Percentiles rank a stretch among this genome's conserved stretches.
These are phyloP conservation scores for Leccinum pachyderme DNA, from an alignment of 1,284 basidiomycete genomes.

Conservation along the genomic window DNA sequence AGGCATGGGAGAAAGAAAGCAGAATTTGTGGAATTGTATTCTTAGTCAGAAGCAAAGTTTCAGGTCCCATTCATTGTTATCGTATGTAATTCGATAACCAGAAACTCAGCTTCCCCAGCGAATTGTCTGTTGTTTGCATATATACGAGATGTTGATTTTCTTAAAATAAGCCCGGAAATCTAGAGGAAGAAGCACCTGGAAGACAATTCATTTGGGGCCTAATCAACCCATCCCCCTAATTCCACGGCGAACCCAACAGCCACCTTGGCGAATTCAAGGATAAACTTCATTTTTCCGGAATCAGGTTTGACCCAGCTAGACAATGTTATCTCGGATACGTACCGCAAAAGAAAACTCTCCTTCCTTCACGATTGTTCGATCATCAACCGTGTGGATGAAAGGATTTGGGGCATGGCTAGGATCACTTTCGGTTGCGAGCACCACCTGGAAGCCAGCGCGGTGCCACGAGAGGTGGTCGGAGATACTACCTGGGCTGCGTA, in stretches of 20 bases:
- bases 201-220: not conserved
- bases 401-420: constrained; percentile 65
- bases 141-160: too few species aligned
- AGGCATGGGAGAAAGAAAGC: not conserved
- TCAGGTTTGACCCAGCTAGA: not conserved
- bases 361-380: constrained; percentile 34
- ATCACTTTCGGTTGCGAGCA: constrained; percentile 48
- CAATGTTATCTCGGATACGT: constrained; percentile 61
- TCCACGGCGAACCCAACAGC: constrained; percentile 81
- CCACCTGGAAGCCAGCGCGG: constrained; percentile 11
- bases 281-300: constrained; percentile 2
- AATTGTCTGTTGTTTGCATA: not conserved
- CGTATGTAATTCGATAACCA: not conserved
- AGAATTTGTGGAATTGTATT: not conserved
- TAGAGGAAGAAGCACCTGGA: not conserved
- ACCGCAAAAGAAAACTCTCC: constrained; percentile 80
- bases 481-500: constrained; percentile 9
- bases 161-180: not conserved
- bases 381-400: constrained; percentile 76
- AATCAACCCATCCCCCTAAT: constrained; percentile 53
- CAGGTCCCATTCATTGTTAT: not conserved
- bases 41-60: not conserved
- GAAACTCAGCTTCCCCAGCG: not conserved
- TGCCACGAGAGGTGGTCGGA: constrained; percentile 26
- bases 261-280: constrained; percentile 80